A percentile compares a stretch with the other conserved stretches of the same genome.
Conservation (phyloP, 2,329 filamentous ascomycete genomes). For the Fusarium euwallaceae region DNA sequence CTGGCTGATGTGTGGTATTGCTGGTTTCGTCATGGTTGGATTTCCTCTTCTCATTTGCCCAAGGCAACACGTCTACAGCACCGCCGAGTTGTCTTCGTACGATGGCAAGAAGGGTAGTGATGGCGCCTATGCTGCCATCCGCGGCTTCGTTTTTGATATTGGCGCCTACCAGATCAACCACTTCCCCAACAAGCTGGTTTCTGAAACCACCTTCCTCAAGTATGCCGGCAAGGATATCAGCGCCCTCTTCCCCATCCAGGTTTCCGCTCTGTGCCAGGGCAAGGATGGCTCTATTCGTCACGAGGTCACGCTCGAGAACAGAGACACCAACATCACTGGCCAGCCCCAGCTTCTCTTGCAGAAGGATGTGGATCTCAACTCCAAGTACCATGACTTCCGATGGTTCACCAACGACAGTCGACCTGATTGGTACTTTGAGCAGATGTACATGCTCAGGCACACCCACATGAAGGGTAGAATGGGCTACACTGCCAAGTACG, state of each 20-base stretch:
- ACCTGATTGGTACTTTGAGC: conserved; percentile 92
- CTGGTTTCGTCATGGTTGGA: conserved; percentile 89
- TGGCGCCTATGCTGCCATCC: conserved; percentile 81
- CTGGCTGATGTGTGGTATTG: conserved; percentile 84
- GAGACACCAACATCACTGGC: conserved; percentile 79
- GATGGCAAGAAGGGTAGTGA: conserved; percentile 76
- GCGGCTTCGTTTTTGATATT: conserved; percentile 90
- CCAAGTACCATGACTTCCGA: conserved; percentile 93
- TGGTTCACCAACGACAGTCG: conserved; percentile 84
- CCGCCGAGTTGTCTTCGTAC: conserved; percentile 78
- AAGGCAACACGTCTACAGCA: conserved; percentile 87
- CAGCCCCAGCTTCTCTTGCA: conserved; percentile 72
- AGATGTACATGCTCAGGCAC: conserved; percentile 81
- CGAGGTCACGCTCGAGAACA: conserved; percentile 87
- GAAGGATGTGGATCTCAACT: conserved; percentile 74
- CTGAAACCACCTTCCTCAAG: conserved; percentile 71
- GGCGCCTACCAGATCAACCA: conserved; percentile 79
- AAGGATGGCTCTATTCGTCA: conserved; percentile 73
- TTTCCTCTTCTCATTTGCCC: conserved; percentile 93
- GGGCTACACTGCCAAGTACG: conserved; percentile 84
- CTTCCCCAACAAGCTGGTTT: conserved; percentile 73
- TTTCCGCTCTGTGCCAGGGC: conserved; percentile 90
- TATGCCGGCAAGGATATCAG: conserved; percentile 94
- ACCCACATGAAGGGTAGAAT: conserved; percentile 89
- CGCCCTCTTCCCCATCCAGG: conserved; percentile 90